These are phyloP conservation scores for Fusarium decemcellulare DNA, from an alignment of 2,329 filamentous ascomycete species.

Conservation along the genomic window DNA sequence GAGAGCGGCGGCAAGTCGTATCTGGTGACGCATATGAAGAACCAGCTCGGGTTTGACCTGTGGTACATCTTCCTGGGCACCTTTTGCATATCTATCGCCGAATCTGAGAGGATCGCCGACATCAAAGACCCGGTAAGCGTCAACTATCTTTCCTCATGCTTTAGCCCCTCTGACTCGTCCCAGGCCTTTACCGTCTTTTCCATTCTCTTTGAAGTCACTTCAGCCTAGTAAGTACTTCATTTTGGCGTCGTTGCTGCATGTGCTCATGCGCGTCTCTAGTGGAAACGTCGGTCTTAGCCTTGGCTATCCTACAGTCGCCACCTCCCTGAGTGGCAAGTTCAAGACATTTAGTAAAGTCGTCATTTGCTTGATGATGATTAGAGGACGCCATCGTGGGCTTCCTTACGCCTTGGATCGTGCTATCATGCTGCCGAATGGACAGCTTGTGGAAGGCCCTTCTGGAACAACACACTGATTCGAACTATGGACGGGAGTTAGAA, in stretches of 20 bases:
- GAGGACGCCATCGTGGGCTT: constrained; percentile 52
- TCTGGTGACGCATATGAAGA: constrained; percentile 51
- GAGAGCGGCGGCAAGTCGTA: constrained; percentile 47
- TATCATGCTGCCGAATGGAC: constrained; percentile 44
- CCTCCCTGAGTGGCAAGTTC: constrained; percentile 48
- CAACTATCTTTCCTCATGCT: not conserved
- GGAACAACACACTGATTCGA: too few species aligned
- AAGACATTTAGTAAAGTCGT: constrained; percentile 51
- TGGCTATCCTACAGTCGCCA: constrained; percentile 46
- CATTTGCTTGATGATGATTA: constrained; percentile 53
- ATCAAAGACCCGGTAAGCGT: constrained; percentile 37
- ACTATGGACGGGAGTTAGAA: too few species aligned
- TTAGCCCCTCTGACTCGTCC: too few species aligned
- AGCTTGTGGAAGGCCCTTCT: too few species aligned
- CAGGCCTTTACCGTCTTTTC: constrained; percentile 49
- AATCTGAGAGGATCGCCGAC: constrained; percentile 40
- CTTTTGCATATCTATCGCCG: constrained; percentile 51
- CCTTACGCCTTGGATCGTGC: constrained; percentile 51
- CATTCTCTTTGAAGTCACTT: constrained; percentile 50
- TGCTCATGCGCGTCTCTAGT: constrained; percentile 29
- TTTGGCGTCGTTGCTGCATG: too few species aligned
- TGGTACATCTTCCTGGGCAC: constrained; percentile 57
- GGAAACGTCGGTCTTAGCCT: constrained; percentile 53
- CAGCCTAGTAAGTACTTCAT: constrained; percentile 43
- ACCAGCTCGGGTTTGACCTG: constrained; percentile 56